Evolutionary conservation across 352 stramenopile species (phyloP).

Genomic region (Globisporangium echinulatum): DNA sequence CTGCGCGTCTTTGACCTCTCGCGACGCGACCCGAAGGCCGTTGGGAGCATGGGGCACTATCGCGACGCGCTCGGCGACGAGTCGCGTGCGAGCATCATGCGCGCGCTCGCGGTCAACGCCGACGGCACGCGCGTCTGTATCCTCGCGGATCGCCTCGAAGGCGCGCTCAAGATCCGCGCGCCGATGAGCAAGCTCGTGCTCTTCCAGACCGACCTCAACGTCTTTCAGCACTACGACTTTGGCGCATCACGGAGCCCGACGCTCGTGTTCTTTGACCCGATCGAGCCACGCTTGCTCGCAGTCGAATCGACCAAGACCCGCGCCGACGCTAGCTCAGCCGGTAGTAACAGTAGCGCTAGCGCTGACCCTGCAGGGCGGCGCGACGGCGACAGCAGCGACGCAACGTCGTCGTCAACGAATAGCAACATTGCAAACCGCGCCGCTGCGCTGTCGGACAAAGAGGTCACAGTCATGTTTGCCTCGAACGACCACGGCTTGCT

Average conservation of each 20-base stretch:
- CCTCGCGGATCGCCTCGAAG: conserved; percentile 72
- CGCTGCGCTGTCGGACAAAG: conserved; percentile 48
- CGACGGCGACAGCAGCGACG: conserved; percentile 13
- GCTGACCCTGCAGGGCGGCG: conserved; percentile 1
- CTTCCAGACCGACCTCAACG: conserved; percentile 88
- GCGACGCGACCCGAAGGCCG: conserved; percentile 76
- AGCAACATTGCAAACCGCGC: not conserved
- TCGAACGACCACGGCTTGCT: conserved; percentile 88
- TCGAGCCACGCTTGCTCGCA: conserved; percentile 82
- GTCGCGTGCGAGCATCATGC: conserved; percentile 46
- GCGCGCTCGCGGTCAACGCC: conserved; percentile 77
- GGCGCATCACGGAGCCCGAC: conserved; percentile 58
- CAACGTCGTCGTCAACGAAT: not conserved
- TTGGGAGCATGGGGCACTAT: conserved; percentile 83
- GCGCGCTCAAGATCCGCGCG: conserved; percentile 71
- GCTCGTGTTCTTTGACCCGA: conserved; percentile 87
- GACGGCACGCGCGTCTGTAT: conserved; percentile 89
- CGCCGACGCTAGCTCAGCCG: conserved; percentile 13
- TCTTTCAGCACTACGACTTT: conserved; percentile 89
- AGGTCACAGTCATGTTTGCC: conserved; percentile 90
- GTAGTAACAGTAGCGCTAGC: not conserved
- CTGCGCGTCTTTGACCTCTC: conserved; percentile 88
- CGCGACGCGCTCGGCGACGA: conserved; percentile 47
- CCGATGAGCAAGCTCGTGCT: conserved; percentile 85
- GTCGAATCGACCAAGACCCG: conserved; percentile 74